Percentiles rank a stretch among this genome's conserved stretches.
These are phyloP conservation scores for Citrus mangshanensis DNA, from an alignment of 345 rosid genomes.

Conservation along the genomic window DNA sequence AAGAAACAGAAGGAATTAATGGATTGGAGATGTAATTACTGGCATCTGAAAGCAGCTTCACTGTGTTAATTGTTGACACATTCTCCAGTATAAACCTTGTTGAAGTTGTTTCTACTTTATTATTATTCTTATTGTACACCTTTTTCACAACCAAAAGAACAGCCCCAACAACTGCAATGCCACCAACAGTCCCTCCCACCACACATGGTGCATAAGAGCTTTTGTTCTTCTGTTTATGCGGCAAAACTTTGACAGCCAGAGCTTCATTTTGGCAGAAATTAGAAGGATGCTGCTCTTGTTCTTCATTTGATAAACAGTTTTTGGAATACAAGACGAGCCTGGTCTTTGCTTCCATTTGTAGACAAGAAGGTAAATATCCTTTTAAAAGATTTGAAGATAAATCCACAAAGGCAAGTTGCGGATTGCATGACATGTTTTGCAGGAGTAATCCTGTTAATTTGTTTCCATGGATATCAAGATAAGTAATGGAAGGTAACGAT, in stretches of 20 bases:
- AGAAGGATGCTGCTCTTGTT: conserved; percentile 43
- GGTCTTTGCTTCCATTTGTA: conserved; percentile 13
- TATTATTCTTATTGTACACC: background rate
- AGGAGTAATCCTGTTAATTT: conserved; percentile 46
- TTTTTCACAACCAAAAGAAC: conserved; percentile 28
- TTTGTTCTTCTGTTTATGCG: conserved; percentile 24
- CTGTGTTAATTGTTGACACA: conserved; percentile 28
- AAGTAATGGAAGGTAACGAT: conserved; percentile 44
- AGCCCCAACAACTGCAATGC: conserved; percentile 26
- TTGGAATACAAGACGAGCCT: conserved; percentile 28
- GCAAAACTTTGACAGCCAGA: conserved; percentile 49
- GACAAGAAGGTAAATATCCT: conserved; percentile 61
- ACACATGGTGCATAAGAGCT: conserved; percentile 28
- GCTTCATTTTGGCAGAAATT: conserved; percentile 53
- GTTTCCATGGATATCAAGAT: conserved; percentile 47
- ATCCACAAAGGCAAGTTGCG: conserved; percentile 39
- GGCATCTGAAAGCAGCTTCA: conserved; percentile 65
- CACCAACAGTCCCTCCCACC: conserved; percentile 45
- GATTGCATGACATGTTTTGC: conserved; percentile 49
- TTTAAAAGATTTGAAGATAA: conserved; percentile 51
- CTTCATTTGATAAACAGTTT: conserved; percentile 46
- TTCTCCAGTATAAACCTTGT: conserved; percentile 33
- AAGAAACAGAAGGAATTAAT: background rate
- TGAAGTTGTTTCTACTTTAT: conserved; percentile 11
- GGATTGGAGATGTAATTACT: conserved; percentile 32